phyloP scores from a whole-genome alignment of 2,329 filamentous ascomycete genomes.

The Lachnellula willkommii region DNA sequence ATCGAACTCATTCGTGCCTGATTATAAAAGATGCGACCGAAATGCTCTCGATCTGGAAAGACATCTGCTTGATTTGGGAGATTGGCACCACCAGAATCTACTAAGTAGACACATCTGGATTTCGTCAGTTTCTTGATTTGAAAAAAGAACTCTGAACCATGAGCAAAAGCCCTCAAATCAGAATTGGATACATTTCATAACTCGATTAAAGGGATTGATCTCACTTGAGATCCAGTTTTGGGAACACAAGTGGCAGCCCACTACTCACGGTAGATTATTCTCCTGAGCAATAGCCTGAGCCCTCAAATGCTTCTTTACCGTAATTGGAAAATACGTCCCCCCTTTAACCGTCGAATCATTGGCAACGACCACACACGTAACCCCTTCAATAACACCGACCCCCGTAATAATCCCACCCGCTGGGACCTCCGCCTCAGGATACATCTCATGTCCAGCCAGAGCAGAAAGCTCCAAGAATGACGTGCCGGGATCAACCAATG shows the following conservation, averaged over 20 bases:
- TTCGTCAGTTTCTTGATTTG: too few relatives aligned
- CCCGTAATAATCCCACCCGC: conserved; percentile 90
- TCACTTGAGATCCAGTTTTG: too few relatives aligned
- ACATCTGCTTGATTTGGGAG: conserved; percentile 92
- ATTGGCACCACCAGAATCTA: conserved; percentile 93
- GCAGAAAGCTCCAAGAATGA: conserved; percentile 90
- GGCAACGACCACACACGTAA: conserved; percentile 86
- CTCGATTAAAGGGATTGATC: too few relatives aligned
- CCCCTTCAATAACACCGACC: conserved; percentile 82
- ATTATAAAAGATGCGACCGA: conserved; percentile 95
- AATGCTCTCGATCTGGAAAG: conserved; percentile 91
- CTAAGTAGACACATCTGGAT: conserved; percentile 79
- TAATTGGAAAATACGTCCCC: conserved; percentile 94
- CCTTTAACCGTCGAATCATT: conserved; percentile 98
- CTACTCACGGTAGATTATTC: conserved; percentile 63
- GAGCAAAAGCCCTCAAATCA: not conserved
- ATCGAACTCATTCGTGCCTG: conserved; percentile 87
- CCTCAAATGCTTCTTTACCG: conserved; percentile 92
- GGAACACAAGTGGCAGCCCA: too few relatives aligned
- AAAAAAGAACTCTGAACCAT: too few relatives aligned
- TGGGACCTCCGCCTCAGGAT: conserved; percentile 80
- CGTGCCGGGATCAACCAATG: conserved; percentile 81
- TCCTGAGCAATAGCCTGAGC: conserved; percentile 88
- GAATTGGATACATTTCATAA: not conserved
- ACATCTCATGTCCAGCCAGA: conserved; percentile 81